Base-by-base conservation (phyloP, 2,329 filamentous ascomycete genomes). In the Grosmannia penicillata region DNA sequence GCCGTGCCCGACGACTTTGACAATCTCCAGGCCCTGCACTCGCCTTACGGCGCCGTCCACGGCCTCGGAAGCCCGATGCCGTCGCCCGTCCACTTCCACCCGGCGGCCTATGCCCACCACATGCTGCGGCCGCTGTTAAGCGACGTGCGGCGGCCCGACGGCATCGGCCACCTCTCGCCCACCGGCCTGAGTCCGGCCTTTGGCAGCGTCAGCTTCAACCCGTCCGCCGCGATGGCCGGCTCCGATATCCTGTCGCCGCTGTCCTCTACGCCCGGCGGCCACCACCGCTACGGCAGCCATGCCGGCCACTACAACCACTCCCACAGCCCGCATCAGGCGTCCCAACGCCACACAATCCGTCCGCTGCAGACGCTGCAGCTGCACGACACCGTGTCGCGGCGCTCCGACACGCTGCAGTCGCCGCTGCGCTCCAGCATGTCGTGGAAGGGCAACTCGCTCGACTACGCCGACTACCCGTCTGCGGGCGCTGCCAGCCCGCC, bases 1-100 rank as follows among this genome's bases (percentile, higher is more conserved):
- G 75, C 77, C 4, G 72, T 82, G 4, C 77, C 77, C 8, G 75
- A 81, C 46, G 75, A 76, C 47, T 82, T 82, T 45, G 76, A 81
- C 54, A 81, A 77, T 47, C 66, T 81, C 4, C 73, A 78, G 51
- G 77, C 76, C 13, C 59, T 82, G 14, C 77, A 81, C 52, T 78
- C 73, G 17, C 73, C 73, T 4, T 79, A 79, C 45, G 75, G 75
- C 9, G 74, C 75, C 6, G 68, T 74, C 5, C 68, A 71, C 47
- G 63, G 62, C 19, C 52, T 73, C 11, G 64, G 62, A 21, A 56
- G 62, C 2, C 61, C 67, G 3, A 55, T 71, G 29, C 53, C 65
- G 1, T 63, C 68, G 18, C 60, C 66, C 1, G 61, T 65, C 17
- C 66, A 70, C 30, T 65, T 68, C 45, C 57, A 58, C 6, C 56